Conservation (phyloP, 192 early-diverging fungal genomes). For the Spizellomyces sp. region DNA sequence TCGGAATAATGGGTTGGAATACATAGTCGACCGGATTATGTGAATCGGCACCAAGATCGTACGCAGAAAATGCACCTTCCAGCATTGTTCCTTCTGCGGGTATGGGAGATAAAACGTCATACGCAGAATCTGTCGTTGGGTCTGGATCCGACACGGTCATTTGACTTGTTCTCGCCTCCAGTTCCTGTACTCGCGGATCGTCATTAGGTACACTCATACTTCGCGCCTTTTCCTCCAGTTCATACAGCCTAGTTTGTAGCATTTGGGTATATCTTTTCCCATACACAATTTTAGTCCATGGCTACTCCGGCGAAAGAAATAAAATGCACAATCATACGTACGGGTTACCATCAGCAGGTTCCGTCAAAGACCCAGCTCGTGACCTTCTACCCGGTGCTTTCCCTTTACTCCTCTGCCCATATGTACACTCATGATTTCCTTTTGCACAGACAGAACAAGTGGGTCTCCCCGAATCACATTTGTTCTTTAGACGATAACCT, state of each 20-base stretch:
- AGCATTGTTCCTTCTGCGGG: not conserved
- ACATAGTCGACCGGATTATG: not conserved
- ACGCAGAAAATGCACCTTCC: not conserved
- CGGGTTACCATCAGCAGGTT: not conserved
- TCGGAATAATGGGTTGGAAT: not conserved
- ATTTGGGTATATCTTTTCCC: not conserved
- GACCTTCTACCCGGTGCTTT: not conserved
- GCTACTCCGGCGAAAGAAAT: too few relatives aligned
- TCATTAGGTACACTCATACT: too few relatives aligned
- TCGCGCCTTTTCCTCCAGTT: conserved; percentile 25
- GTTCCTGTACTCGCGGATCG: too few relatives aligned
- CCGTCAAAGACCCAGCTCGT: conserved; percentile 1
- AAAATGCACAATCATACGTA: not conserved
- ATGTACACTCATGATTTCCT: conserved; percentile 24
- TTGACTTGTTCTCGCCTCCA: too few relatives aligned
- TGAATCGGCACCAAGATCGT: not conserved
- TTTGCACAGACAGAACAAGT: conserved; percentile 15
- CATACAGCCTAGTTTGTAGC: conserved; percentile 24
- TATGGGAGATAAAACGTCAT: not conserved
- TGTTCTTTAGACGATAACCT: conserved; percentile 31
- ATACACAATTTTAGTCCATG: too few relatives aligned
- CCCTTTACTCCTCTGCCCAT: conserved; percentile 7
- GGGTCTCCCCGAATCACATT: conserved; percentile 18
- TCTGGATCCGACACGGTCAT: too few relatives aligned
- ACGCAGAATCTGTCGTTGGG: too few relatives aligned